Base-by-base conservation (phyloP, 495 filamentous ascomycete genomes). In the Hypomontagnella submonticulosa region DNA sequence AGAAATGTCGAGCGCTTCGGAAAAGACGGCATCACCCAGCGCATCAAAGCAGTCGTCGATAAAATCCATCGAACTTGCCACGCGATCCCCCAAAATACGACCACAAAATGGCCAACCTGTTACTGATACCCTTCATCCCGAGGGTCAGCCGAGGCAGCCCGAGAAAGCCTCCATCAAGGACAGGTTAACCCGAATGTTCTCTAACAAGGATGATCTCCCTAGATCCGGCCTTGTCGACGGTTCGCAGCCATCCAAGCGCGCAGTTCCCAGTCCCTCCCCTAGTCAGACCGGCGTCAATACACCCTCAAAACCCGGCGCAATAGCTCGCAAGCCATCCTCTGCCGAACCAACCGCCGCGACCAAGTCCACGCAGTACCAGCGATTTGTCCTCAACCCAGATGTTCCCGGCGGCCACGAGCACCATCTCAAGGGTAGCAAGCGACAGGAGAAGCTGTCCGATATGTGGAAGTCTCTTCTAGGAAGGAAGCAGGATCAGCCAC, bases 371-470 rank as follows among this genome's bases (percentile, higher is more conserved):
- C 63, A 71, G 2, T 47, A 66, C 11, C 75, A 79, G 51, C 82
- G 83, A 62, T 86, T 80, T 63, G 72, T 78, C 32, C 13, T 76
- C 32, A 73, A 73, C 37, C 55, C 75, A 32, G 74, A 80, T 19
- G 71, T 73, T 4, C 75, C 66, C 63, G 89, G 89, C 68, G 84
- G 86, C 7, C 95, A 99, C 71, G 87, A 90, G 59, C 95, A 99
- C 73, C 84, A 92, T 66, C 85, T 99, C 13, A 94, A 91, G 72
- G 90, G 88, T 60, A 88, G 89, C 49, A 92, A 92, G 73, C 85
- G 95, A 46, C 94, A 99, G 75, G 94, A 99, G 79, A 99, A 97
- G 74, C 80, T 99, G 57, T 88, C 90, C n/a, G 91, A 93, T 71
- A 88, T 99, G 81, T 86, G 97, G 65, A 89, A 92, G 61, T 87